A percentile compares a stretch with the other conserved stretches of the same genome.
These are phyloP conservation scores for Hirsutella thompsonii DNA, from an alignment of 2,329 filamentous ascomycete species.

Conservation along the genomic window DNA sequence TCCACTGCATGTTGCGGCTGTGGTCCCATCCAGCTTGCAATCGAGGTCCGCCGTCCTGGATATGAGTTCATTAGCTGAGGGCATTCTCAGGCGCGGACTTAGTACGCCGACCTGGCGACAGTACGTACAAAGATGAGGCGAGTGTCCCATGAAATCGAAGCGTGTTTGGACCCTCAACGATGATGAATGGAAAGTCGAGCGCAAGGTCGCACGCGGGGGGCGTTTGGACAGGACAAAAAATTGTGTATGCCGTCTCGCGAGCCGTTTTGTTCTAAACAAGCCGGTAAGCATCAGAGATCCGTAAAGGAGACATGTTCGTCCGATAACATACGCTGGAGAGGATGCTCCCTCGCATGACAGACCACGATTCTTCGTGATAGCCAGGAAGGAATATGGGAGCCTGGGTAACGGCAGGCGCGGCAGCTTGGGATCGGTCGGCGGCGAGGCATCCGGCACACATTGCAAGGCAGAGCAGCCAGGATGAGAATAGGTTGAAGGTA, in stretches of 20 bases:
- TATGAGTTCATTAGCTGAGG: background rate
- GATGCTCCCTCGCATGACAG: constrained; percentile 30
- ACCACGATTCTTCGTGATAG: constrained; percentile 29
- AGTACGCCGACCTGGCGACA: too few relatives aligned
- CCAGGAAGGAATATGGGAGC: constrained; percentile 32
- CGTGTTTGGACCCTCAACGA: constrained; percentile 31
- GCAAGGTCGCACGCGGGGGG: constrained; percentile 28
- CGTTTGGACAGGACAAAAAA: constrained; percentile 32
- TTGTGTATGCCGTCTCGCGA: constrained; percentile 30
- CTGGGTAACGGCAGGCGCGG: constrained; percentile 19
- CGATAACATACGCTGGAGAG: constrained; percentile 24
- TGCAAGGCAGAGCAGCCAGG: constrained; percentile 14
- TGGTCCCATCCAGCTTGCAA: constrained; percentile 27
- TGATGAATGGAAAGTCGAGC: constrained; percentile 31
- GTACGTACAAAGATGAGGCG: constrained; percentile 27
- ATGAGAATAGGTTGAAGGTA: constrained; percentile 1
- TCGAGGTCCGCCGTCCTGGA: constrained; percentile 29
- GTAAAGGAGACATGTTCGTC: background rate
- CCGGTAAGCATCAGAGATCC: background rate
- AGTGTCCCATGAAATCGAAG: constrained; percentile 29
- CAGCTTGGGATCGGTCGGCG: constrained; percentile 5
- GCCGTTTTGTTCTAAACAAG: constrained; percentile 19
- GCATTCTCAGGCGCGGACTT: background rate
- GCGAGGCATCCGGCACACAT: constrained; percentile 9
- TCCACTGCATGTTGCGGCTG: constrained; percentile 32